phyloP scores from a whole-genome alignment of 305 asterid species.

The Fraxinus sp. region DNA sequence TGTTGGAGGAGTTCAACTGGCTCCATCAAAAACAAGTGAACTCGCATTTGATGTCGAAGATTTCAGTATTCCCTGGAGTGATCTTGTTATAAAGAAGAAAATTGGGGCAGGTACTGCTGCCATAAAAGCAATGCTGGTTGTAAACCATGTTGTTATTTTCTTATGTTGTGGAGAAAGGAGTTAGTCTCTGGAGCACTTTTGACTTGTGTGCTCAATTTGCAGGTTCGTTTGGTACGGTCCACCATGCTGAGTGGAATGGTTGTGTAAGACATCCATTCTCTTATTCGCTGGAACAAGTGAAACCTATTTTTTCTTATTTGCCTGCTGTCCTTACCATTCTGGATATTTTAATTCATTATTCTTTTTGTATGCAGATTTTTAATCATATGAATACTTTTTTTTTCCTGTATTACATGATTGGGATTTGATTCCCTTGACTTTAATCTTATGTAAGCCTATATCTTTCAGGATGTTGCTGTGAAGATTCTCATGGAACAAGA shows the following conservation, averaged over 20 bases:
- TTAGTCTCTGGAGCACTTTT: conserved; percentile 13
- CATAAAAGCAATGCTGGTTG: conserved; percentile 19
- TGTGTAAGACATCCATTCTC: conserved; percentile 63
- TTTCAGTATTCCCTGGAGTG: conserved; percentile 90
- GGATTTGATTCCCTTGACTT: conserved; percentile 17
- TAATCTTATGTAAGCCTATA: conserved; percentile 22
- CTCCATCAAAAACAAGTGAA: conserved; percentile 48
- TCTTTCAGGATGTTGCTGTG: conserved; percentile 95
- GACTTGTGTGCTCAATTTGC: conserved; percentile 28
- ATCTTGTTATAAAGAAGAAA: conserved; percentile 79
- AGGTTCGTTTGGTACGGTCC: conserved; percentile 99
- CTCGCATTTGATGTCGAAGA: conserved; percentile 67
- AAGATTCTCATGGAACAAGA: conserved; percentile 99
- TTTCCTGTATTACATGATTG: background rate
- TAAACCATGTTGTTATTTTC: conserved; percentile 3
- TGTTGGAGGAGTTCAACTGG: conserved; percentile 52
- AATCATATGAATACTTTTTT: background rate
- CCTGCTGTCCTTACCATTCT: conserved; percentile 4
- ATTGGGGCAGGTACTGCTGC: conserved; percentile 84
- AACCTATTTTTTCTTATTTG: conserved; percentile 16
- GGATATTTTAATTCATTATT: background rate
- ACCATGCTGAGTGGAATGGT: conserved; percentile 99
- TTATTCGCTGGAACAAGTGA: conserved; percentile 14
- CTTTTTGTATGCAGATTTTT: conserved; percentile 10
- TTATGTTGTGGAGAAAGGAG: background rate